These are phyloP conservation scores for Brassica cretica DNA, from an alignment of 345 rosid genomes.

Conservation along the genomic window DNA sequence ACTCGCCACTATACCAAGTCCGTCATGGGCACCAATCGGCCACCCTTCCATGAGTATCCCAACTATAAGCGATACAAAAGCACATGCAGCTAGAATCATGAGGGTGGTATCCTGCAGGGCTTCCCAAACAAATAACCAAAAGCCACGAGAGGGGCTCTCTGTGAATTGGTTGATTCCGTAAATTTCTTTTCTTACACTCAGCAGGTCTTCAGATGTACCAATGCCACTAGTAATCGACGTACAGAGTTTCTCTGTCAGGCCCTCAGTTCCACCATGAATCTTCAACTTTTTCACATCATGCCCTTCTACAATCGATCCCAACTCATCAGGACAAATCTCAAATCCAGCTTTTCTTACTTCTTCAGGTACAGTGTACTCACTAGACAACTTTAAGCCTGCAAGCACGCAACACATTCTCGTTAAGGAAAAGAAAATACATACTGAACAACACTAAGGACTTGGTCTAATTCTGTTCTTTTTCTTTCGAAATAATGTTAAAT, in stretches of 20 bases:
- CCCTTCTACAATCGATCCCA: constrained; percentile 83
- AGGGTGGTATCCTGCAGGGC: constrained; percentile 70
- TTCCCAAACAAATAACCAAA: constrained; percentile 78
- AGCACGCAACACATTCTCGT: constrained; percentile 35
- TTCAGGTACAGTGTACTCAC: constrained; percentile 72
- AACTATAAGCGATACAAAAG: constrained; percentile 60
- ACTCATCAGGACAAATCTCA: constrained; percentile 82
- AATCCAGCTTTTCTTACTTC: constrained; percentile 77
- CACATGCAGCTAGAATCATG: constrained; percentile 65
- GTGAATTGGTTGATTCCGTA: constrained; percentile 83
- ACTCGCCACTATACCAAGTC: constrained; percentile 69
- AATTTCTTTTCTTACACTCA: constrained; percentile 52
- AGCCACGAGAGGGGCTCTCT: constrained; percentile 73
- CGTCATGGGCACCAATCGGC: constrained; percentile 79
- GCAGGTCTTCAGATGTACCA: constrained; percentile 46
- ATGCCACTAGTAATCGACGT: constrained; percentile 66
- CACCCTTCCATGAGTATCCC: constrained; percentile 75
- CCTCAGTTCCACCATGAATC: constrained; percentile 72
- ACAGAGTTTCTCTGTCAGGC: constrained; percentile 61
- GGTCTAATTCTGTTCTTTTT: no score
- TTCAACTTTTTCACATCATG: constrained; percentile 76
- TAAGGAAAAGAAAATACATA: neutral
- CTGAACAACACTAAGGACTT: neutral
- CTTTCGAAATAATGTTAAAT: no score
- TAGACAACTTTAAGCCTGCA: constrained; percentile 60